Evolutionary conservation across 2,329 filamentous ascomycete species (phyloP).

Genomic region (Scolecobasidium constrictum): DNA sequence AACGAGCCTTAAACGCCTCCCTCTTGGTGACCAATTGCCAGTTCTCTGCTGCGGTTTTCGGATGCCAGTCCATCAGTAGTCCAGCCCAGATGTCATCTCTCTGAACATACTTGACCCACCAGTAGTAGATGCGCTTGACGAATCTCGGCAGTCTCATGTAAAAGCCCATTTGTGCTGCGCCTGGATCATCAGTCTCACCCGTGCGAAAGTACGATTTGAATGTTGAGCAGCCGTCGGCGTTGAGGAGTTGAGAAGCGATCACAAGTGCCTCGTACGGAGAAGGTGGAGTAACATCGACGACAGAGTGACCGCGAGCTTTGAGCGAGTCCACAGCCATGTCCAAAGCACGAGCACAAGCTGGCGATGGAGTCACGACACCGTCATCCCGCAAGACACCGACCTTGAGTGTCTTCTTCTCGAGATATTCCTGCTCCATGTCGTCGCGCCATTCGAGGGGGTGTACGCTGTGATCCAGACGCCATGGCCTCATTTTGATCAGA

Average conservation of each 20-base stretch:
- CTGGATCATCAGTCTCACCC: constrained; percentile 70
- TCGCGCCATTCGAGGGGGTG: constrained; percentile 74
- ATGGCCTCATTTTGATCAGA: constrained; percentile 71
- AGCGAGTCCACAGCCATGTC: constrained; percentile 61
- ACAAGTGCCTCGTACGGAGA: constrained; percentile 64
- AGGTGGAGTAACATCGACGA: constrained; percentile 54
- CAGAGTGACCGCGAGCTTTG: constrained; percentile 60
- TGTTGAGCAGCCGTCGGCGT: constrained; percentile 71
- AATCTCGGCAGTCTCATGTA: constrained; percentile 64
- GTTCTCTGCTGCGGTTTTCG: constrained; percentile 65
- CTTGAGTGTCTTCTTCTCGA: constrained; percentile 49
- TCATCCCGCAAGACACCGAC: constrained; percentile 72
- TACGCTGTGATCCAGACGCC: constrained; percentile 78
- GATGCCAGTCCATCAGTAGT: constrained; percentile 60
- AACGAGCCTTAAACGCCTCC: constrained; percentile 65
- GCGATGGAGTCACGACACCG: constrained; percentile 74
- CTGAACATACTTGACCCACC: constrained; percentile 78
- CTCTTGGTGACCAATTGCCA: constrained; percentile 71
- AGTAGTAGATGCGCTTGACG: constrained; percentile 75
- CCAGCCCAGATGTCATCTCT: constrained; percentile 69
- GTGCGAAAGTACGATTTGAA: constrained; percentile 66
- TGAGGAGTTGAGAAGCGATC: constrained; percentile 70
- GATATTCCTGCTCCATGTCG: constrained; percentile 48
- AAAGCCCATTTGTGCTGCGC: constrained; percentile 62
- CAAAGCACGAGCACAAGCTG: constrained; percentile 70